Conservation (phyloP, 208 protist genomes). For the Crithidia expoeki region DNA sequence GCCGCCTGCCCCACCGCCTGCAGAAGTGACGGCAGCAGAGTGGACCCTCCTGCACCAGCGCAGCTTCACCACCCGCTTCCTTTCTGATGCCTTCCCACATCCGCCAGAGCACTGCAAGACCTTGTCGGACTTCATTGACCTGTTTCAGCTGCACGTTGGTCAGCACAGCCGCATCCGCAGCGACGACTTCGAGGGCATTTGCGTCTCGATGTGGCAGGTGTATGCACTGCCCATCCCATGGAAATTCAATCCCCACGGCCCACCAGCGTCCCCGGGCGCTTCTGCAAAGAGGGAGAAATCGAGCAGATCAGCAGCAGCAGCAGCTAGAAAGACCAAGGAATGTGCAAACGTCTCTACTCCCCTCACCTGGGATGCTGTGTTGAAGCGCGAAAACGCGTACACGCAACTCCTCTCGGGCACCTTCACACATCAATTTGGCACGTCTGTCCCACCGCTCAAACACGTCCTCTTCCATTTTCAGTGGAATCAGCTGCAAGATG, state of each 20-base stretch:
- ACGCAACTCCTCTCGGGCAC: constrained; percentile 39
- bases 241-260: constrained; percentile 44
- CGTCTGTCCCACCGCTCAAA: constrained; percentile 48
- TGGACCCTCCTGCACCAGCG: constrained; percentile 46
- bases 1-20: constrained; percentile 1
- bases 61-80: constrained; percentile 54
- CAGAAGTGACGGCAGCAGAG: constrained; percentile 25
- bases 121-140: constrained; percentile 64
- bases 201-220: constrained; percentile 63
- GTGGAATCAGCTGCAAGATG: constrained; percentile 75
- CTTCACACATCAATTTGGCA: constrained; percentile 69
- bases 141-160: constrained; percentile 80
- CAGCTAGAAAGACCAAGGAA: background rate
- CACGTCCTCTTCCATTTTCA: constrained; percentile 63
- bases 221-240: constrained; percentile 61
- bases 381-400: constrained; percentile 63
- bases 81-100: constrained; percentile 42
- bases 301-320: background rate
- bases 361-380: constrained; percentile 53
- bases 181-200: constrained; percentile 66
- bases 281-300: background rate
- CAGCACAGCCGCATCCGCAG: constrained; percentile 61
- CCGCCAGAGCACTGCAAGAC: constrained; percentile 44
- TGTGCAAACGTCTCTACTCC: background rate
- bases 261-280: background rate